Percentiles rank a stretch among this genome's conserved stretches.
Evolutionary conservation across 371 early-diverging fungal species (phyloP).

Genomic region (Syncephalastrum monosporum): DNA sequence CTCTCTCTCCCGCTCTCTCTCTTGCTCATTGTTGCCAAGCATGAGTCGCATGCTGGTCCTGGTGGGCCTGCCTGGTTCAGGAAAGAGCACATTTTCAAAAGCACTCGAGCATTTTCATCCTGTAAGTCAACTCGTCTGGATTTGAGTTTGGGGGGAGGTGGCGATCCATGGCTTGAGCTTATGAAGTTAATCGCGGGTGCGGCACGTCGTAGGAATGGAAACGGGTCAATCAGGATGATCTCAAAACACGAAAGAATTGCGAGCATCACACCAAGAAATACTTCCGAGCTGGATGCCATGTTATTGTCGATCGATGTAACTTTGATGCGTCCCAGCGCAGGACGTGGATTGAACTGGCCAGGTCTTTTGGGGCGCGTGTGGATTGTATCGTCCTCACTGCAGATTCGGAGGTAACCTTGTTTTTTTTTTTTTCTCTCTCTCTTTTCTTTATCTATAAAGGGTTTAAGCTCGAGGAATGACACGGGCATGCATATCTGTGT

Average conservation of each 20-base stretch:
- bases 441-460: background rate
- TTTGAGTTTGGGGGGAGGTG: background rate
- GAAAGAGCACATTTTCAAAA: conserved; percentile 67
- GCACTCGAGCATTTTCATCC: conserved; percentile 27
- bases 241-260: conserved; percentile 64
- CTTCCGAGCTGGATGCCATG: conserved; percentile 52
- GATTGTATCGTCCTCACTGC: conserved; percentile 74
- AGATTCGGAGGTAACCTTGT: conserved; percentile 35
- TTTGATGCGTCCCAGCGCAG: conserved; percentile 73
- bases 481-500: background rate
- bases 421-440: too few relatives aligned
- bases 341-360: conserved; percentile 69
- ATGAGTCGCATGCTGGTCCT: conserved; percentile 54
- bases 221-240: conserved; percentile 70
- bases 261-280: conserved; percentile 38
- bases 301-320: conserved; percentile 77
- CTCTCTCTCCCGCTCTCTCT: too few relatives aligned
- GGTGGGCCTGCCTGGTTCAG: conserved; percentile 70
- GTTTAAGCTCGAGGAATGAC: background rate
- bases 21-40: background rate
- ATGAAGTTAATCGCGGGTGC: background rate
- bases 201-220: conserved; percentile 18
- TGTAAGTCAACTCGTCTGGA: conserved; percentile 5
- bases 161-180: background rate
- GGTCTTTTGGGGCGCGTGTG: conserved; percentile 53